phyloP scores from a whole-genome alignment of 108 stramenopile genomes.

The Nitzschia putrida region DNA sequence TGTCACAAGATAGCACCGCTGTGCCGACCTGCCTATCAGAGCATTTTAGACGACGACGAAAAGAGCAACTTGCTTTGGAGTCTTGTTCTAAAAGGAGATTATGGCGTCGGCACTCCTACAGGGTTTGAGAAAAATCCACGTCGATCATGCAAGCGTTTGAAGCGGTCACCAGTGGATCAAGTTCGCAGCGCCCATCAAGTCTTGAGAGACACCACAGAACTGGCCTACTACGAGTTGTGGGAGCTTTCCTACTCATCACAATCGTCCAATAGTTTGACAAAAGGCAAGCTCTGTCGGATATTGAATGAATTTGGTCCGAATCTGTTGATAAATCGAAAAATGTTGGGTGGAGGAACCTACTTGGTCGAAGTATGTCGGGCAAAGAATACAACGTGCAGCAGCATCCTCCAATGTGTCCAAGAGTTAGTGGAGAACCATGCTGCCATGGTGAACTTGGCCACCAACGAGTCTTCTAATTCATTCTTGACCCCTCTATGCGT shows the following conservation, averaged over 20 bases:
- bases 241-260: constrained; percentile 38
- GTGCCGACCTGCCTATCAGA: constrained; percentile 20
- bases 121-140: constrained; percentile 4
- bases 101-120: constrained; percentile 21
- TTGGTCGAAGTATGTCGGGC: constrained; percentile 79
- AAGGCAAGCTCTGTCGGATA: constrained; percentile 45
- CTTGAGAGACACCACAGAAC: constrained; percentile 53
- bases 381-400: constrained; percentile 53
- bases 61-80: constrained; percentile 42
- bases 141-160: constrained; percentile 49
- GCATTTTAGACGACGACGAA: constrained; percentile 21
- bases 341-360: constrained; percentile 75
- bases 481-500: constrained; percentile 71
- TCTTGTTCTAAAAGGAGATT: constrained; percentile 48
- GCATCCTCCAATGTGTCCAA: constrained; percentile 70
- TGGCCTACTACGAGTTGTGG: constrained; percentile 49
- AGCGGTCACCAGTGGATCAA: constrained; percentile 36
- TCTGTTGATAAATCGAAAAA: constrained; percentile 62
- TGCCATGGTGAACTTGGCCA: constrained; percentile 62
- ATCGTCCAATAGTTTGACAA: constrained; percentile 46
- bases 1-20: constrained; percentile 52
- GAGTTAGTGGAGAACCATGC: constrained; percentile 65
- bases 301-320: constrained; percentile 69
- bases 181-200: constrained; percentile 51
- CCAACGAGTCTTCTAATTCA: constrained; percentile 47